Base-by-base conservation (phyloP, 345 rosid species). In the Boechera stricta region DNA sequence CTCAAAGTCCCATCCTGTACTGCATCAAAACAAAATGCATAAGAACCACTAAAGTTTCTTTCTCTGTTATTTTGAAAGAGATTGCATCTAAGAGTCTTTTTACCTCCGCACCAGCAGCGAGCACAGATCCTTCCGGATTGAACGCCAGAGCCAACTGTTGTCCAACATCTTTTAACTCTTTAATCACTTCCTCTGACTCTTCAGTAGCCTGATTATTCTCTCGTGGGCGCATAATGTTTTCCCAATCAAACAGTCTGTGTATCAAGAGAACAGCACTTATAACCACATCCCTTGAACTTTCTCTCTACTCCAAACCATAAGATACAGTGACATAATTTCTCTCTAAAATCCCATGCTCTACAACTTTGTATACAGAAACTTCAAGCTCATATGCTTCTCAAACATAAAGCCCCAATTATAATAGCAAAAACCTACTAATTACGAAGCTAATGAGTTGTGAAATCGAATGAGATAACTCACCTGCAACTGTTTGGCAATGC, bases 81-180 rank as follows among this genome's bases (percentile, higher is more conserved):
- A 28, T 1, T 10, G 28, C 52, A 53, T 32, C 53, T 1, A 69
- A 63, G 44, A 74, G 62, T 59, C 77, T 67, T 66, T 56, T 57
- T 86, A 95, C 97, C 98, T 96, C 98, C 0, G 89, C 89, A 57
- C 99, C 99, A 69, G 81, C 75, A 47, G 98, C 97, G 39, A 93
- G 86, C 35, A 77, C 66, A 62, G 96, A 84, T 47, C 92, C 91
- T 13, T 93, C 92, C 51, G 65, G 84, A 82, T 87, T 82, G 26
- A 93, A 96, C 21, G 79, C 86, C 64, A 96, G 58, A 48, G 92
- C 91, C 65, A 93, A 81, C 75, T 88, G 98, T 74, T 88, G 96
- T 53, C 91, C 96, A 71, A 86, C 86, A 77, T 85, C 83, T 63
- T 73, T 82, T 57, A 96, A 86, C 72, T 84, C 84, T 4, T 51